Conservation (phyloP, 2,329 filamentous ascomycete genomes). For the Ceratocystis smalleyi region DNA sequence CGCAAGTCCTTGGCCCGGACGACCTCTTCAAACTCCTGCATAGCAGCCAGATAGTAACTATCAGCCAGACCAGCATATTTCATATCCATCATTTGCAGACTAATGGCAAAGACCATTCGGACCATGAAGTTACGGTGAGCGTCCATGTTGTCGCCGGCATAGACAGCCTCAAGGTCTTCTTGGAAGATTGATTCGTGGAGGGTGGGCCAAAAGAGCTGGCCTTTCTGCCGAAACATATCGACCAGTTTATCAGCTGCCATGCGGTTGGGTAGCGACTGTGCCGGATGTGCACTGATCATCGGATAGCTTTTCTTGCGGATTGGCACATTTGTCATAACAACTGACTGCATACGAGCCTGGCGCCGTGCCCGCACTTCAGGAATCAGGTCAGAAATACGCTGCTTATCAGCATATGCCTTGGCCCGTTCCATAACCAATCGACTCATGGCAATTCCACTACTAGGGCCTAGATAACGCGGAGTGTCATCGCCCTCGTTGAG, state of each 20-base stretch:
- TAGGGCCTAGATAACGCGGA: constrained; percentile 77
- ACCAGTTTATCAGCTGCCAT: constrained; percentile 63
- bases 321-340: constrained; percentile 34
- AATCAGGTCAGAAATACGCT: constrained; percentile 82
- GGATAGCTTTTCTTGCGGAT: constrained; percentile 76
- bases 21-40: constrained; percentile 68
- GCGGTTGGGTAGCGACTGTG: constrained; percentile 56
- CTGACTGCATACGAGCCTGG: constrained; percentile 41
- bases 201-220: constrained; percentile 74
- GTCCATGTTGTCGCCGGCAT: constrained; percentile 51
- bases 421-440: constrained; percentile 91
- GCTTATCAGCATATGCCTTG: constrained; percentile 80
- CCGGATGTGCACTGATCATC: constrained; percentile 72
- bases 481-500: constrained; percentile 74
- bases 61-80: constrained; percentile 88
- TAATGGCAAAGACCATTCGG: constrained; percentile 86
- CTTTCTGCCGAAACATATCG: constrained; percentile 79
- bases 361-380: constrained; percentile 52
- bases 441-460: constrained; percentile 90
- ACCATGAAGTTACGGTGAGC: constrained; percentile 77
- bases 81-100: constrained; percentile 77
- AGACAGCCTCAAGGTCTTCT: constrained; percentile 65
- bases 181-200: constrained; percentile 71
- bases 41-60: constrained; percentile 82
- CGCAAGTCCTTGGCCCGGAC: constrained; percentile 78